Conservation (phyloP, 352 stramenopile species). For the Globisporangium acanthophoron region DNA sequence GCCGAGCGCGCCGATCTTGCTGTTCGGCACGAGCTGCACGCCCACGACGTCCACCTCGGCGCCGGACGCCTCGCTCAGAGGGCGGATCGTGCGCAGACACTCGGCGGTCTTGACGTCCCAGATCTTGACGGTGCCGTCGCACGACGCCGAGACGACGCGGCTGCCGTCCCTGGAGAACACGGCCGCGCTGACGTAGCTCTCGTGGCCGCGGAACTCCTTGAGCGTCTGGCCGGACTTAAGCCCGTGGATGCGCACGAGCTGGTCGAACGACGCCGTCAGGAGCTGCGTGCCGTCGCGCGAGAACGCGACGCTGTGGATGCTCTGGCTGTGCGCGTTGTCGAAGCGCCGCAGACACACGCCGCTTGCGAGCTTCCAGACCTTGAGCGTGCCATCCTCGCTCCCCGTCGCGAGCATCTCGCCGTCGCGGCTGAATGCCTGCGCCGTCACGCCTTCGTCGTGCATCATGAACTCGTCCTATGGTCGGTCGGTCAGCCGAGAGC, state of each 20-base stretch:
- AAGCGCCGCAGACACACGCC: conserved; percentile 90
- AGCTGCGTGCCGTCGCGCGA: conserved; percentile 89
- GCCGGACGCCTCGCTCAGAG: conserved; percentile 36
- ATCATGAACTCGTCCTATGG: conserved; percentile 89
- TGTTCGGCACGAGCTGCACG: conserved; percentile 53
- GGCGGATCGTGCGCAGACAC: conserved; percentile 69
- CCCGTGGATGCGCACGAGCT: conserved; percentile 90
- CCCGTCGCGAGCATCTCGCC: conserved; percentile 85
- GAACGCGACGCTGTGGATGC: conserved; percentile 86
- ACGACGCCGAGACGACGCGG: conserved; percentile 83
- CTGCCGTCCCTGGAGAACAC: conserved; percentile 70
- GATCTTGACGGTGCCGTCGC: conserved; percentile 90
- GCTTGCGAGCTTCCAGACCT: conserved; percentile 90
- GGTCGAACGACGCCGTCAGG: conserved; percentile 87
- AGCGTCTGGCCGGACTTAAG: conserved; percentile 89
- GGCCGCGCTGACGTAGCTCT: conserved; percentile 89
- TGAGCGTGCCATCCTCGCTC: conserved; percentile 82
- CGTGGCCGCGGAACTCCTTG: conserved; percentile 93
- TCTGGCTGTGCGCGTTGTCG: conserved; percentile 70
- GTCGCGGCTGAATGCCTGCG: conserved; percentile 85
- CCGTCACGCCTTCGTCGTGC: conserved; percentile 85
- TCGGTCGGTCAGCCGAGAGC: background rate
- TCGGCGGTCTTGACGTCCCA: conserved; percentile 87
- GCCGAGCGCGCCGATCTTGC: conserved; percentile 16
- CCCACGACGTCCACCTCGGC: conserved; percentile 79